Conservation (phyloP, 768 basidiomycete species). For the Lentinus tigrinus region DNA sequence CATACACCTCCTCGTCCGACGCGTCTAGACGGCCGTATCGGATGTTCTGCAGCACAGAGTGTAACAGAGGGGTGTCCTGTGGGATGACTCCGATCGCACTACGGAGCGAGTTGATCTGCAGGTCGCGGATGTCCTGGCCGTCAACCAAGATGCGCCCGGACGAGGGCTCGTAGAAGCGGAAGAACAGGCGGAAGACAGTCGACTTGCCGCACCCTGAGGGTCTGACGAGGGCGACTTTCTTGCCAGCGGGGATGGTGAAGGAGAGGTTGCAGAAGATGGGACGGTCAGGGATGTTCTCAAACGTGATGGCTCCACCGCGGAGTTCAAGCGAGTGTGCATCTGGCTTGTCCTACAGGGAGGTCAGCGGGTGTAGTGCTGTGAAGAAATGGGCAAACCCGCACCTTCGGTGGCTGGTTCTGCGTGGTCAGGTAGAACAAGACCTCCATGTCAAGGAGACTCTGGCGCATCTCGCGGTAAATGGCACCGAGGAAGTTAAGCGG, state of each 20-base stretch:
- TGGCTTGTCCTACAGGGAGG: constrained; percentile 55
- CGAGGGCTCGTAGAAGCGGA: constrained; percentile 88
- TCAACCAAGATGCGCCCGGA: constrained; percentile 84
- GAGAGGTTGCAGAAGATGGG: constrained; percentile 87
- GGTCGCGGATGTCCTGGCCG: constrained; percentile 76
- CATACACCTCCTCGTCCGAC: constrained; percentile 77
- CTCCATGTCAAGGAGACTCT: constrained; percentile 97
- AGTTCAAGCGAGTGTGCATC: constrained; percentile 66
- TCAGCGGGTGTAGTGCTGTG: neutral
- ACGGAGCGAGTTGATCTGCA: constrained; percentile 74
- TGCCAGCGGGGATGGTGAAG: constrained; percentile 92
- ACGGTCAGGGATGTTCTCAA: constrained; percentile 89
- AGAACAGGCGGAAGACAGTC: constrained; percentile 73
- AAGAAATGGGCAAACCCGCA: constrained; percentile 29
- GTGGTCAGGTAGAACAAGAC: constrained; percentile 87
- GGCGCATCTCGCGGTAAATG: constrained; percentile 95
- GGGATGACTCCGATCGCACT: constrained; percentile 88
- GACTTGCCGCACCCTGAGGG: constrained; percentile 98
- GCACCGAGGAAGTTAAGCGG: constrained; percentile 97
- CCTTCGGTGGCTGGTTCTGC: constrained; percentile 71
- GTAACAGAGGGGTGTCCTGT: constrained; percentile 97
- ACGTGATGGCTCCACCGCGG: constrained; percentile 84
- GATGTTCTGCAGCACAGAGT: constrained; percentile 93
- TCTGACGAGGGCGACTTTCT: constrained; percentile 96
- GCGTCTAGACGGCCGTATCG: constrained; percentile 89